Percentiles rank a stretch among this genome's conserved stretches.
Evolutionary conservation across 2,329 filamentous ascomycete species (phyloP).

Genomic region (Emericellopsis atlantica): DNA sequence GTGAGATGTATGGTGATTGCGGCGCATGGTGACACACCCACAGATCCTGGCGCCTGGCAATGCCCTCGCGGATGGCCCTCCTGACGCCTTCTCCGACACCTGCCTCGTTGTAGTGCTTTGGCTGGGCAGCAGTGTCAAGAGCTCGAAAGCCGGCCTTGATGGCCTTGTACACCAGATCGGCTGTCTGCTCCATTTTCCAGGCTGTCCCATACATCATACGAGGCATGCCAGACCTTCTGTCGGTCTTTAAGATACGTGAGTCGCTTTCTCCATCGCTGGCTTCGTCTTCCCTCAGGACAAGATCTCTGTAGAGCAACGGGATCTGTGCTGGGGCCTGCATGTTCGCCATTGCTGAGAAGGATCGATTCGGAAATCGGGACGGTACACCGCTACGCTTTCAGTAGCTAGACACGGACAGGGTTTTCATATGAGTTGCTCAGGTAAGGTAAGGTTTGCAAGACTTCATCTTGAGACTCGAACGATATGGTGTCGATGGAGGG

Average conservation of each 20-base stretch:
- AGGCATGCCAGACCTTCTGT: slow-evolving; percentile 18
- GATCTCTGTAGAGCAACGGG: slow-evolving; percentile 9
- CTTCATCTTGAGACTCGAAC: too few relatives aligned
- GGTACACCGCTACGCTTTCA: too few relatives aligned
- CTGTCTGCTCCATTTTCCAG: slow-evolving; percentile 67
- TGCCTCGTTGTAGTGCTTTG: slow-evolving; percentile 64
- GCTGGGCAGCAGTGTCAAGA: slow-evolving; percentile 69
- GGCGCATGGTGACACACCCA: slow-evolving; percentile 21
- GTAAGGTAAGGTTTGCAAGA: too few relatives aligned
- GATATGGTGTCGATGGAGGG: too few relatives aligned
- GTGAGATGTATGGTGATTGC: too few relatives aligned
- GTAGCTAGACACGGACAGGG: too few relatives aligned
- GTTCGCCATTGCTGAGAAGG: too few relatives aligned
- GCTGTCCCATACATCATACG: slow-evolving; percentile 66
- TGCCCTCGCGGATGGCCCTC: slow-evolving; percentile 43
- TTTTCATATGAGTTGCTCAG: too few relatives aligned
- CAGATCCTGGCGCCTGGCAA: slow-evolving; percentile 43
- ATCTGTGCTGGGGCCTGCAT: too few relatives aligned
- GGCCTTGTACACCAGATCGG: slow-evolving; percentile 55
- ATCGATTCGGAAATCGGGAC: too few relatives aligned
- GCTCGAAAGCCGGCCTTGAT: slow-evolving; percentile 57
- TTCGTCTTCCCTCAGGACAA: slow-evolving; percentile 7
- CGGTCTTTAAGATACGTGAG: too few relatives aligned
- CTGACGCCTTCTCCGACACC: slow-evolving; percentile 57
- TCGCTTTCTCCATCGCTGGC: too few relatives aligned